Conservation (phyloP, 129 eudicot species). For the Artemisia argyi region DNA sequence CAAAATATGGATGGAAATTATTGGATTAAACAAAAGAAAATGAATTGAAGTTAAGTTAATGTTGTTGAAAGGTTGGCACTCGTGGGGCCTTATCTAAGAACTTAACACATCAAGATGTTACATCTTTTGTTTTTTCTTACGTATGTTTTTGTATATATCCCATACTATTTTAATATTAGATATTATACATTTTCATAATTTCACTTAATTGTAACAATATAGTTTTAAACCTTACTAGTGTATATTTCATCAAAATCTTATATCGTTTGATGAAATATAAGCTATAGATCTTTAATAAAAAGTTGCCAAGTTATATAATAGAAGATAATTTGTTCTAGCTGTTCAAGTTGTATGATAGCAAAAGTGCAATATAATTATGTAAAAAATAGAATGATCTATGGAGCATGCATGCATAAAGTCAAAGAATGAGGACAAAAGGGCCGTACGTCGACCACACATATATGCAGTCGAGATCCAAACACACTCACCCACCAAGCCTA, state of each 20-base stretch:
- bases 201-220: too few species aligned
- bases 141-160: neutral
- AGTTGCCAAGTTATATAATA: too few species aligned
- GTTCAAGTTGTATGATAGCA: too few species aligned
- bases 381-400: neutral
- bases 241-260: too few species aligned
- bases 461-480: neutral
- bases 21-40: neutral
- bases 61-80: constrained; percentile 16
- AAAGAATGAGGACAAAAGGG: constrained; percentile 18
- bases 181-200: too few species aligned
- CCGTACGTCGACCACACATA: constrained; percentile 10
- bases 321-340: too few species aligned
- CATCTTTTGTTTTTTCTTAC: neutral
- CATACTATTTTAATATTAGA: neutral
- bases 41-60: neutral
- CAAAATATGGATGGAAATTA: neutral
- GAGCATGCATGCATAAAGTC: neutral
- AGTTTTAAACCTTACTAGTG: too few species aligned
- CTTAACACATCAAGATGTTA: constrained; percentile 1
- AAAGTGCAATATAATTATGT: too few species aligned
- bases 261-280: too few species aligned
- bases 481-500: neutral
- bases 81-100: constrained; percentile 16
- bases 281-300: too few species aligned